Evolutionary conservation across 192 early-diverging fungal genomes (phyloP).

Genomic region (Backusella sp.): DNA sequence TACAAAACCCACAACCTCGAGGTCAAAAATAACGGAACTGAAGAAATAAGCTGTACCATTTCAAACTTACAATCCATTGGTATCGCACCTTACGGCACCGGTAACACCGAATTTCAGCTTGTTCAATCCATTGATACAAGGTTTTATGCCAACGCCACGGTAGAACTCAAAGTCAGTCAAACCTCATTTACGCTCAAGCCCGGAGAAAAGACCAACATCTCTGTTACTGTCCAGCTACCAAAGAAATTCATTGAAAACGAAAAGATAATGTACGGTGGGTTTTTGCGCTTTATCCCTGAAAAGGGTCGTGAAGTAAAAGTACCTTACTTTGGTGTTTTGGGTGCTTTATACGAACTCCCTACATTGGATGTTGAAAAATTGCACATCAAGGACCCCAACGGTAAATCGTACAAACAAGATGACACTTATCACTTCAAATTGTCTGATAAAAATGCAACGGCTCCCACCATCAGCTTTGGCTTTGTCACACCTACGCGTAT

Average conservation of each 20-base stretch:
- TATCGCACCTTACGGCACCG: constrained; percentile 39
- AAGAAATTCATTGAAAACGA: constrained; percentile 15
- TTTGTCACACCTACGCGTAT: constrained; percentile 23
- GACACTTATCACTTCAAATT: constrained; percentile 2
- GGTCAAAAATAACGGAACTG: constrained; percentile 43
- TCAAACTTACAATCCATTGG: constrained; percentile 36
- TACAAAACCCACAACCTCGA: constrained; percentile 38
- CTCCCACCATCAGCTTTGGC: constrained; percentile 23
- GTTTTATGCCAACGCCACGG: constrained; percentile 12
- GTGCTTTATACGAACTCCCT: constrained; percentile 41
- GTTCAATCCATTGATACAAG: constrained; percentile 1
- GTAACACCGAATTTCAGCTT: constrained; percentile 2
- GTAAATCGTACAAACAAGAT: neutral
- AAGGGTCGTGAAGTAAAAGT: constrained; percentile 32
- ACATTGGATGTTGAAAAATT: constrained; percentile 33
- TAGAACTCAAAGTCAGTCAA: constrained; percentile 11
- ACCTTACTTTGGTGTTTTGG: constrained; percentile 50
- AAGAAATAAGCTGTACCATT: constrained; percentile 36
- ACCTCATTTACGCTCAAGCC: constrained; percentile 17
- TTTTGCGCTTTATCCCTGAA: constrained; percentile 23
- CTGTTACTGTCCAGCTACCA: constrained; percentile 23
- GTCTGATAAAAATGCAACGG: constrained; percentile 5
- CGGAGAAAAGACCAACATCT: constrained; percentile 4
- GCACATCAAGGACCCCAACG: constrained; percentile 1
- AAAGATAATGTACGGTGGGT: constrained; percentile 49